Conservation (phyloP, 192 early-diverging fungal genomes). For the Mycoemilia scoparia region DNA sequence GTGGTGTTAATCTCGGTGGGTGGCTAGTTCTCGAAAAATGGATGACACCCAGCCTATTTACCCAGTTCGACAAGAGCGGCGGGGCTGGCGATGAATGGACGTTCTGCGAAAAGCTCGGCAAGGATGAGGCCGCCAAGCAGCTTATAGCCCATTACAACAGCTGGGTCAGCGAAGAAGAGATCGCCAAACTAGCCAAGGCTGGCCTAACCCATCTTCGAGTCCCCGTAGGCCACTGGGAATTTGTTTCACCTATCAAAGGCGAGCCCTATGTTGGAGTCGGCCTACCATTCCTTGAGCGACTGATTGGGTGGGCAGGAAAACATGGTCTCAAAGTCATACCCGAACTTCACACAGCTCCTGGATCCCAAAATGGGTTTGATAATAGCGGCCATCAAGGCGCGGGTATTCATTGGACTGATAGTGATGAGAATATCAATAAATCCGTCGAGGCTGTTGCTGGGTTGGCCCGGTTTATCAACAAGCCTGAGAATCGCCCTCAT, state of each 20-base stretch:
- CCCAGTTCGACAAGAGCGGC: conserved; percentile 10
- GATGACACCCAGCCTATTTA: conserved; percentile 32
- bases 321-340: conserved; percentile 32
- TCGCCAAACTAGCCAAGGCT: conserved; percentile 24
- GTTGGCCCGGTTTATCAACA: conserved; percentile 20
- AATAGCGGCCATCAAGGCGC: too few relatives aligned
- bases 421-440: conserved; percentile 31
- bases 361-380: conserved; percentile 40
- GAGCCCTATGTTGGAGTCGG: conserved; percentile 28
- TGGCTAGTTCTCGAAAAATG: conserved; percentile 40
- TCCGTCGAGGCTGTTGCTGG: conserved; percentile 30
- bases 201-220: conserved; percentile 35
- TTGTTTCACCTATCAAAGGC: conserved; percentile 31
- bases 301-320: conserved; percentile 33
- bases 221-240: conserved; percentile 42
- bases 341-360: conserved; percentile 38
- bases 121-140: conserved; percentile 11
- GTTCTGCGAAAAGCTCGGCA: conserved; percentile 25
- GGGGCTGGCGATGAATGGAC: conserved; percentile 18
- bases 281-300: conserved; percentile 22
- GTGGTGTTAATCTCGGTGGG: conserved; percentile 39
- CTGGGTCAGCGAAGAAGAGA: conserved; percentile 35
- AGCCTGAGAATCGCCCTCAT: too few relatives aligned
- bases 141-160: conserved; percentile 32
- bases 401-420: conserved; percentile 24